A percentile compares a stretch with the other conserved stretches of the same genome.
Conservation (phyloP, 169 alveolate genomes). For the Eimeria falciformis region DNA sequence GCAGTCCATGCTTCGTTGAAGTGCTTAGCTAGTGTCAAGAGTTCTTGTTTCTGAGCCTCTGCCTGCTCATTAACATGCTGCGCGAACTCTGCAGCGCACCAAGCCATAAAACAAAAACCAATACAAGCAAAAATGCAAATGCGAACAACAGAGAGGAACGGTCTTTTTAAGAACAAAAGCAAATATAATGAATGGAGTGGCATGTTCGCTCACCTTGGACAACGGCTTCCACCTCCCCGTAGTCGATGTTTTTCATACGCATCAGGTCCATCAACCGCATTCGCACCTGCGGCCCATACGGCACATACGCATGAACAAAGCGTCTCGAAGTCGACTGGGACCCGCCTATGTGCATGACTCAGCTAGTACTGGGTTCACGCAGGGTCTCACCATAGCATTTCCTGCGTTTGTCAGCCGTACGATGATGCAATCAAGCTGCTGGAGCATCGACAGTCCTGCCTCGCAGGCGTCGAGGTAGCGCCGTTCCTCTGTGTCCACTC, state of each 20-base stretch:
- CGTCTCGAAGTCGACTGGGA: too few relatives aligned
- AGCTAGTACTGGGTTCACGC: too few relatives aligned
- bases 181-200: not conserved
- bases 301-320: too few relatives aligned
- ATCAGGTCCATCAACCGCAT: conserved; percentile 42
- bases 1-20: not conserved
- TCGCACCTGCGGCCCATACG: conserved; percentile 60
- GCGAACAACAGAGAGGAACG: not conserved
- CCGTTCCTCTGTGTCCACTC: conserved; percentile 81
- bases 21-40: not conserved
- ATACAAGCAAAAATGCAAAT: not conserved
- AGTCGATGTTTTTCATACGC: conserved; percentile 16
- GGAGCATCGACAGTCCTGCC: conserved; percentile 86
- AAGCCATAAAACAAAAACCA: not conserved
- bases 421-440: conserved; percentile 84
- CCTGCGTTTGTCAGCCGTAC: conserved; percentile 86
- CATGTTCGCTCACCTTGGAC: not conserved
- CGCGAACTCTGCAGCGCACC: conserved; percentile 12
- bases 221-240: not conserved
- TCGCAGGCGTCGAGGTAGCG: conserved; percentile 85
- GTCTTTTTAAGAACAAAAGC: not conserved
- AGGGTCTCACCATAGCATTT: conserved; percentile 74
- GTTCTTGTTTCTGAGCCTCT: not conserved
- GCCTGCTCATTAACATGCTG: conserved; percentile 24
- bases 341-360: too few relatives aligned